Base-by-base conservation (phyloP, 805 yeast species). In the Cyberlindnera bimundalis region DNA sequence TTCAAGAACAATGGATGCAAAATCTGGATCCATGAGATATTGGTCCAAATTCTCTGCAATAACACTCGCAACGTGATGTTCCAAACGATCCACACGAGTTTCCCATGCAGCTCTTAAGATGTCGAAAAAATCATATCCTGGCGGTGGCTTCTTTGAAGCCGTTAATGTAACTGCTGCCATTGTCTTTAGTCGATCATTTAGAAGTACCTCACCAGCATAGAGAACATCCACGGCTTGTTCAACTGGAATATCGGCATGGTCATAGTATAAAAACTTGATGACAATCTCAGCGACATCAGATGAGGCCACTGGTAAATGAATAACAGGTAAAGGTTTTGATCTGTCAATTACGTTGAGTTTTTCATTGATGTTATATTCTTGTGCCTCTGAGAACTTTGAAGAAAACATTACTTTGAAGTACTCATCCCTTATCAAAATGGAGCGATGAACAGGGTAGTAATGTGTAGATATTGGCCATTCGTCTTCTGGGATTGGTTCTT, bases 31-130 rank as follows among this genome's bases (percentile, higher is more conserved):
- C 1, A 48, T 29, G 6, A 65, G 50, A 58, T 56, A 78, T 20
- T 34, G 40, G 9, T 50, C 56, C 19, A 85, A 51, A 43, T 78
- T 60, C 26, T 66, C 53, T 0, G 91, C 84, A 26, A 84, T 68
- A 24, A 70, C 50, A 45, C 73, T 67, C 0, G 90, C 85, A 6
- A 75, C 77, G 50, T 67, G 76, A 21, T 75, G 76, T 52, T 84
- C 93, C 19, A 85, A 58, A 35, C 85, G 67, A 41, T 78, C 83
- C 35, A 82, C 65, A 27, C 81, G 64, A 1, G 84, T 74, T 14
- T 71, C 73, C 93, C 95, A 85, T 0, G 83, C 79, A 1, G 81
- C 73, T 39, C 78, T 61, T 18, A 85, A 59, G 13, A 83, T 63
- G 20, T 81, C 84, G 54, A 67, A 82, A 0, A 78, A 63, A 16